Evolutionary conservation across 805 yeast genomes (phyloP).

Genomic region (Cyberlindnera japonica): DNA sequence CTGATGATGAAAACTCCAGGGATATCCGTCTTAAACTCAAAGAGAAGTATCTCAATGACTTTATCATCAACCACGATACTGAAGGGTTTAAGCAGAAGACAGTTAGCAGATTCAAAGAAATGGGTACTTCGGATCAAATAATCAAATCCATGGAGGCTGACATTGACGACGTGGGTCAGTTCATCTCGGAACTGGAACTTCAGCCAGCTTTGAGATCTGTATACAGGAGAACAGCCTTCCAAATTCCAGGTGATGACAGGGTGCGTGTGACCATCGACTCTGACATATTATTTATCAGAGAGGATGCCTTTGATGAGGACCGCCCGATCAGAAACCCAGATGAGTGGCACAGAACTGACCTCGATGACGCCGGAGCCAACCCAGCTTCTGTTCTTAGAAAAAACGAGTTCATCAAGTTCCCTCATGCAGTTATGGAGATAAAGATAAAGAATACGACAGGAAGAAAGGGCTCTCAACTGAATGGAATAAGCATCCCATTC

Average conservation of each 20-base stretch:
- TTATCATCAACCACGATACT: conserved; percentile 51
- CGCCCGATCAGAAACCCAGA: conserved; percentile 87
- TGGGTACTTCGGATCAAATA: conserved; percentile 50
- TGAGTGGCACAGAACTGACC: conserved; percentile 89
- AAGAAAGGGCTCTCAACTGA: conserved; percentile 31
- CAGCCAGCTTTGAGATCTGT: conserved; percentile 86
- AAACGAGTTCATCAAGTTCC: conserved; percentile 82
- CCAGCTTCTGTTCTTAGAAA: conserved; percentile 74
- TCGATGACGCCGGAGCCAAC: conserved; percentile 70
- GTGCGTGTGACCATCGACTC: conserved; percentile 88
- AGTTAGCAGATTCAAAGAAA: conserved; percentile 57
- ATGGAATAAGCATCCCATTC: conserved; percentile 35
- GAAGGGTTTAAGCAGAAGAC: conserved; percentile 45
- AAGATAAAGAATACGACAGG: conserved; percentile 51
- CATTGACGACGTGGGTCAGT: conserved; percentile 57
- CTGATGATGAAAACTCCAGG: conserved; percentile 47
- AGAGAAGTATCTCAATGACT: conserved; percentile 76
- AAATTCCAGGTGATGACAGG: conserved; percentile 95
- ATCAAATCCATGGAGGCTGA: conserved; percentile 50
- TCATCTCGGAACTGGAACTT: conserved; percentile 60
- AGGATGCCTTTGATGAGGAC: conserved; percentile 78
- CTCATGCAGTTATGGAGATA: conserved; percentile 85
- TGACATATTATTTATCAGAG: conserved; percentile 82
- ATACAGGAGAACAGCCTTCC: conserved; percentile 92
- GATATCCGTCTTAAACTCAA: conserved; percentile 68